phyloP scores from a whole-genome alignment of 2,329 filamentous ascomycete species.

The Talaromyces pinophilus region DNA sequence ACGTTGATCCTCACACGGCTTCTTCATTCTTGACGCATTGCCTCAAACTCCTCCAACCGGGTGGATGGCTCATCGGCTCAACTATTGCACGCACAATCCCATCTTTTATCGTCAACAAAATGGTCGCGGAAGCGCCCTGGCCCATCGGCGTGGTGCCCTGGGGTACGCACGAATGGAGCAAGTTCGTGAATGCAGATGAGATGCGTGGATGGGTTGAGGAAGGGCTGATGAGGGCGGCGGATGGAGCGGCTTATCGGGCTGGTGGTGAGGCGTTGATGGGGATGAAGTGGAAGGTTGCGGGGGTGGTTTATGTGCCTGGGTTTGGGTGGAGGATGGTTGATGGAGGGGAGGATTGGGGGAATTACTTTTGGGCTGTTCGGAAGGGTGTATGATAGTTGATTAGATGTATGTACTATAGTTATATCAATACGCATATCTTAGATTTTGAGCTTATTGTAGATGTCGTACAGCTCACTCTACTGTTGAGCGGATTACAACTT shows the following conservation, averaged over 20 bases:
- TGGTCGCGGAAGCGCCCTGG: constrained; percentile 81
- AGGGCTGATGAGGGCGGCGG: constrained; percentile 54
- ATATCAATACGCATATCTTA: background rate
- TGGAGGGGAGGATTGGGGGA: constrained; percentile 82
- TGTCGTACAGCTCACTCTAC: background rate
- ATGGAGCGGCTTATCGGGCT: constrained; percentile 28
- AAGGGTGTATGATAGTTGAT: constrained; percentile 43
- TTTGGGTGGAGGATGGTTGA: constrained; percentile 78
- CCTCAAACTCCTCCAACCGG: constrained; percentile 71
- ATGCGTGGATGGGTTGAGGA: constrained; percentile 45
- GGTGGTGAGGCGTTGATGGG: constrained; percentile 33
- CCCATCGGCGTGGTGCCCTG: constrained; percentile 74
- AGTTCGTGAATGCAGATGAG: constrained; percentile 90
- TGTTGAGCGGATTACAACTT: background rate
- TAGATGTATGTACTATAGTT: background rate
- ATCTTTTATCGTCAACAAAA: constrained; percentile 88
- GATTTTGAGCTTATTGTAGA: background rate
- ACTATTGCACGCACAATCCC: constrained; percentile 89
- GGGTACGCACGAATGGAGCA: constrained; percentile 94
- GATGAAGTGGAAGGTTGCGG: constrained; percentile 67
- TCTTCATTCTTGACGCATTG: constrained; percentile 69
- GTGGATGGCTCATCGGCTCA: constrained; percentile 88
- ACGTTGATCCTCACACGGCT: constrained; percentile 72
- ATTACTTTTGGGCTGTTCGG: constrained; percentile 92
- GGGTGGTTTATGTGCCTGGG: constrained; percentile 80